Conservation (phyloP, 331 rosid genomes). For the Pyracantha coccinea region DNA sequence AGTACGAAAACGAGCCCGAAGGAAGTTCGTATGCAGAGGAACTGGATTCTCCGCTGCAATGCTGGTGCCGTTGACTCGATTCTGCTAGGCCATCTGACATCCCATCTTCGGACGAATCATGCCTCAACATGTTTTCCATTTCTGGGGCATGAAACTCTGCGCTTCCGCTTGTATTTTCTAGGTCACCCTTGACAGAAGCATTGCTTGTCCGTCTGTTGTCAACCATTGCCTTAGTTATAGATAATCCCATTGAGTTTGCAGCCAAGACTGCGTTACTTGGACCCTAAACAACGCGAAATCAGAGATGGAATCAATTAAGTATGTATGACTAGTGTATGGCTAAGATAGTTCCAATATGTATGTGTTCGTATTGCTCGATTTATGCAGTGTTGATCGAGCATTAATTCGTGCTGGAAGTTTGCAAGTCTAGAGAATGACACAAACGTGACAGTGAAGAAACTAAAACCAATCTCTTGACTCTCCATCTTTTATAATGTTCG, state of each 20-base stretch:
- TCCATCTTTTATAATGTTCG: background rate
- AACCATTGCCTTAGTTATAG: background rate
- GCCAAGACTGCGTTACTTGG: conserved; percentile 7
- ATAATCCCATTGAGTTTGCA: conserved; percentile 6
- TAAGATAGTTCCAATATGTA: background rate
- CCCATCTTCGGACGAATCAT: background rate
- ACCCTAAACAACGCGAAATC: conserved; percentile 16
- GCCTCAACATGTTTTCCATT: conserved; percentile 7
- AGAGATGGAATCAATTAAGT: background rate
- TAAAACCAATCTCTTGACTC: background rate
- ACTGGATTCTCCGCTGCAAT: conserved; percentile 14
- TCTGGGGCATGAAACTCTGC: conserved; percentile 6
- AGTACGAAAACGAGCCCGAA: background rate
- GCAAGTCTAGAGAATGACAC: background rate
- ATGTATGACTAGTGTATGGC: background rate
- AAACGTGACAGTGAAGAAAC: background rate
- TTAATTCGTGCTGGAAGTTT: background rate
- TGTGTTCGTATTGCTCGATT: background rate
- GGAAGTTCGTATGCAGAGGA: background rate
- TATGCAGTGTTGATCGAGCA: background rate
- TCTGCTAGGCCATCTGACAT: conserved; percentile 15
- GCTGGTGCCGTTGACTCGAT: conserved; percentile 11
- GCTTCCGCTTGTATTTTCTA: background rate
- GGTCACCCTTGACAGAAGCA: background rate
- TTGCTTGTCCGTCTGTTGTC: conserved; percentile 4